These are phyloP conservation scores for Bolboschoenoplectus hybrid DNA, from an alignment of 202 grass and related monocot genomes.

Conservation along the genomic window DNA sequence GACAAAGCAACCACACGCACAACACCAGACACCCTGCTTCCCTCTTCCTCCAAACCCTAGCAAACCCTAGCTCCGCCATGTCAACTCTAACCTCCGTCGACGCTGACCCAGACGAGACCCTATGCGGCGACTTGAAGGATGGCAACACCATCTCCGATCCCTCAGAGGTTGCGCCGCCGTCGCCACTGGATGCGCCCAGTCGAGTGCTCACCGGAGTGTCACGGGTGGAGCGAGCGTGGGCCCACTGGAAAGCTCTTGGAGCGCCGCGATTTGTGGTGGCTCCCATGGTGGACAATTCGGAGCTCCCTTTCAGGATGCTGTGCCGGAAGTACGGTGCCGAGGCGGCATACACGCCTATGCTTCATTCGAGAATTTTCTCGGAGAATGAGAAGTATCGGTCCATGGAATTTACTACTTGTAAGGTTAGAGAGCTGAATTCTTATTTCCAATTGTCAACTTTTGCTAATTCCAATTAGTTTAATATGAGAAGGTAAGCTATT, in stretches of 20 bases:
- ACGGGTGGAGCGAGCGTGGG: constrained; percentile 75
- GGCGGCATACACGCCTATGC: constrained; percentile 95
- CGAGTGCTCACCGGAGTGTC: constrained; percentile 50
- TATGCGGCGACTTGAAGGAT: constrained; percentile 34
- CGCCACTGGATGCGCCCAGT: constrained; percentile 31
- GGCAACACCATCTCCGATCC: not conserved
- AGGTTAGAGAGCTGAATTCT: constrained; percentile 49
- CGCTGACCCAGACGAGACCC: constrained; percentile 56
- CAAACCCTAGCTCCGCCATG: constrained; percentile 71
- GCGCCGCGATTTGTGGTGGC: constrained; percentile 69
- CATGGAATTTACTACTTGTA: constrained; percentile 94
- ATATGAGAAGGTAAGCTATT: not conserved
- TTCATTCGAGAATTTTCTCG: constrained; percentile 97
- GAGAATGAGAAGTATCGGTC: constrained; percentile 91
- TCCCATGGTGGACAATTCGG: constrained; percentile 98
- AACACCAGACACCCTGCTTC: constrained; percentile 18
- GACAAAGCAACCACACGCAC: not conserved
- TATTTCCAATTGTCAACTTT: constrained; percentile 3
- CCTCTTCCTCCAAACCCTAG: constrained; percentile 43
- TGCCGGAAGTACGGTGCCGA: constrained; percentile 89
- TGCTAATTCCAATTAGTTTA: not conserved
- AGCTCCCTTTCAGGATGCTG: constrained; percentile 94
- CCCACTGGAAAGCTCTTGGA: constrained; percentile 74
- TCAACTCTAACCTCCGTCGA: constrained; percentile 39
- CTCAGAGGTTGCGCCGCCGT: constrained; percentile 19